Evolutionary conservation across 441 rosid species (phyloP), one percentile per base, ranked within the genome.

Genomic region (Rhodomyrtus psidioides): DNA sequence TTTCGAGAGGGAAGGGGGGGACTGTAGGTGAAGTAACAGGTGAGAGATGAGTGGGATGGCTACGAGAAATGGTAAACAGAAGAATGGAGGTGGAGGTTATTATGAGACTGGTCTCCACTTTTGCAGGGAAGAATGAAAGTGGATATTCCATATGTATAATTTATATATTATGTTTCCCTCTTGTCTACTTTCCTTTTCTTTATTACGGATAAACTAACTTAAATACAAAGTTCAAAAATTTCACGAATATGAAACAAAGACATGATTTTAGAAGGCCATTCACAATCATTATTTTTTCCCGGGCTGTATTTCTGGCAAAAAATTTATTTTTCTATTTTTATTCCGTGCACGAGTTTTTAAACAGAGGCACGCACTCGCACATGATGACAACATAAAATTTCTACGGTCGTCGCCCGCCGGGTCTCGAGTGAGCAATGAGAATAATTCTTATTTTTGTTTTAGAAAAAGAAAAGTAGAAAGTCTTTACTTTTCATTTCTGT

Each of bases 1-100:
- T 93, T 93, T 93, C 94, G 19, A 53, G 55, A 84, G 24, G 56
- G 39, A 76, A 76, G 34, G 34, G 34, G 49, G 59, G 62, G 24
- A 75, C 84, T 88, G 84, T 81, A 88, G 89, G 34, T 84, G 87
- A 85, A 83, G 55, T 88, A 62, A 88, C 90, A 51, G 70, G 84
- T 86, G 86, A 86, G 85, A 70, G 84, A 57, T 85, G 85, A 89
- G 90, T 87, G 91, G 90, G 90, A 81, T 86, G 82, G 17, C 70
- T n/a, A 21, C 27, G 84, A 65, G 84, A 84, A 42, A 82, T 21
- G 4, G 70, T 82, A 70, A 70, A 34, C 76, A 65, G 76, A 53
- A 55, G n/a, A 34, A 59, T 42, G 85, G 83, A 82, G 85, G 88
- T 46, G 81, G 84, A 76, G 21, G 88, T 19, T 70, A 70, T 70